Evolutionary conservation across 345 rosid species (phyloP).

Genomic region (Orychophragmus violaceus): DNA sequence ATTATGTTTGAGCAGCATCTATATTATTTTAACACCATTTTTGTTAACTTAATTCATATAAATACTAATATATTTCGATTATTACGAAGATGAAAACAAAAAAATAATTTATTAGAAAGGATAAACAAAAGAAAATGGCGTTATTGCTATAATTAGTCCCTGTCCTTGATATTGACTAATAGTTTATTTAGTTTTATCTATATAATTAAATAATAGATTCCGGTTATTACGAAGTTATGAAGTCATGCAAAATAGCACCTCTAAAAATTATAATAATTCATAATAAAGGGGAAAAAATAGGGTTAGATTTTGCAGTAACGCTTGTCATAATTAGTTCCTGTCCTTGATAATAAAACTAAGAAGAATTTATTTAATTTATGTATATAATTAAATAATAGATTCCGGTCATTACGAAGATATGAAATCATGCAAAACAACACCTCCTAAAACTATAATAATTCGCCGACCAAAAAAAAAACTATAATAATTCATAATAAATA

Average conservation of each 20-base stretch:
- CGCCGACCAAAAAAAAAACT: not conserved
- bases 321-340: too few relatives aligned
- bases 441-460: too few relatives aligned
- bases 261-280: too few relatives aligned
- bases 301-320: constrained; percentile 11
- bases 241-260: not conserved
- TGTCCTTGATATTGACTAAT: not conserved
- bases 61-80: not conserved
- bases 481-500: not conserved
- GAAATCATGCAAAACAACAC: not conserved
- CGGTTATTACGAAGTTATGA: not conserved
- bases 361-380: not conserved
- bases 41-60: not conserved
- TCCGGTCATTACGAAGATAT: not conserved
- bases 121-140: not conserved
- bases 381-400: not conserved
- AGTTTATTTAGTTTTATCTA: not conserved
- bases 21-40: not conserved
- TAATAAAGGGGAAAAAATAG: not conserved
- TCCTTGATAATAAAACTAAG: too few relatives aligned
- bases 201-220: not conserved
- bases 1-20: constrained; percentile 76
- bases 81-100: not conserved
- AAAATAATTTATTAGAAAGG: not conserved
- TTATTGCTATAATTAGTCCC: not conserved